Percentiles rank a stretch among this genome's conserved stretches.
Evolutionary conservation across 441 rosid species (phyloP).

Genomic region (Omphalea diandra): DNA sequence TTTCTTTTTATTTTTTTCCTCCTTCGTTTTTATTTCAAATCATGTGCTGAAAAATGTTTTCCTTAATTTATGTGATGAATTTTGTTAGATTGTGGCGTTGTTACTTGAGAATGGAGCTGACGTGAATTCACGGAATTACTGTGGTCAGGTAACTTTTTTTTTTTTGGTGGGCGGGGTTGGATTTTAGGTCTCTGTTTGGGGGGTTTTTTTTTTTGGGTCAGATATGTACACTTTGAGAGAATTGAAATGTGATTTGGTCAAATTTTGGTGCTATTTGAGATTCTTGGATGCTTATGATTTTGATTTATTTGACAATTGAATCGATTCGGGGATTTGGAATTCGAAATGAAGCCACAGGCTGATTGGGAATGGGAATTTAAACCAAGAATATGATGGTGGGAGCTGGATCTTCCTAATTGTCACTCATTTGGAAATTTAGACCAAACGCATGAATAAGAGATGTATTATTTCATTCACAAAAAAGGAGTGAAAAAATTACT

Average conservation of each 20-base stretch:
- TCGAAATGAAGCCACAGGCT: neutral
- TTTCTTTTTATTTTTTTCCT: neutral
- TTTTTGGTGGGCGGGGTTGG: neutral
- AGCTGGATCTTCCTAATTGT: neutral
- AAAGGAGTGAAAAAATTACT: neutral
- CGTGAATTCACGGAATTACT: slow-evolving; percentile 91
- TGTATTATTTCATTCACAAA: neutral
- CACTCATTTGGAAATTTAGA: slow-evolving; percentile 2
- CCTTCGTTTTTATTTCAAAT: neutral
- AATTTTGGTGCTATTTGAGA: neutral
- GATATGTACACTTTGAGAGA: neutral
- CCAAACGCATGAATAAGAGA: neutral
- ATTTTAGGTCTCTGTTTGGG: neutral
- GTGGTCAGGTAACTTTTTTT: slow-evolving; percentile 68
- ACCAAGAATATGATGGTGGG: neutral
- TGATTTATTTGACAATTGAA: slow-evolving; percentile 6
- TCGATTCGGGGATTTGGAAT: neutral
- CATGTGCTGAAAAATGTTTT: no score
- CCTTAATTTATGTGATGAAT: neutral
- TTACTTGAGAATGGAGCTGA: slow-evolving; percentile 95
- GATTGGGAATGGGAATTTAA: neutral
- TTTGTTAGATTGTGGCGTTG: slow-evolving; percentile 68
- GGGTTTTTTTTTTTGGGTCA: neutral
- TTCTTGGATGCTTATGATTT: neutral
- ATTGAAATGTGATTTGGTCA: slow-evolving; percentile 3